These are phyloP conservation scores for Trichophyton benhamiae DNA, from an alignment of 2,329 filamentous ascomycete genomes.

Conservation along the genomic window DNA sequence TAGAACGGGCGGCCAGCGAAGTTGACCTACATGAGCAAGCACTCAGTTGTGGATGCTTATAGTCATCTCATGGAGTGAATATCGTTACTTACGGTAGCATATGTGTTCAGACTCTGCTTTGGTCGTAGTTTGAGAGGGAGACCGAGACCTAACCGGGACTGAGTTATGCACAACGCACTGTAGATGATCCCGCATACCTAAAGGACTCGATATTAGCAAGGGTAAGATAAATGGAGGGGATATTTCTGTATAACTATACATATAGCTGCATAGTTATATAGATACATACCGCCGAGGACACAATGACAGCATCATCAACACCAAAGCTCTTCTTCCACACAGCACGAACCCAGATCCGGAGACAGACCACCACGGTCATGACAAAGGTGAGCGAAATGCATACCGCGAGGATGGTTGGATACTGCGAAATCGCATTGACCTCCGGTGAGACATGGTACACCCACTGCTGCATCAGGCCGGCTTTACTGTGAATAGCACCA, in stretches of 20 bases:
- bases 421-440: conserved; percentile 38
- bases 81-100: conserved; percentile 27
- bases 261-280: not conserved
- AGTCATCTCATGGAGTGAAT: not conserved
- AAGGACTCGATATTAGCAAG: conserved; percentile 17
- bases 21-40: conserved; percentile 30
- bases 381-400: conserved; percentile 35
- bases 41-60: not conserved
- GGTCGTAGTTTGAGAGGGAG: conserved; percentile 37
- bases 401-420: conserved; percentile 39
- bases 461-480: conserved; percentile 38
- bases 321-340: conserved; percentile 33
- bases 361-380: conserved; percentile 32
- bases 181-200: conserved; percentile 39
- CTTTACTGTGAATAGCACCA: not conserved
- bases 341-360: conserved; percentile 34
- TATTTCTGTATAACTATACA: not conserved
- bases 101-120: conserved; percentile 31
- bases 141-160: conserved; percentile 44
- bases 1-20: conserved; percentile 44
- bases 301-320: conserved; percentile 36
- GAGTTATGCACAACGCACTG: conserved; percentile 38
- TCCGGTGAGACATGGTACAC: conserved; percentile 39
- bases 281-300: conserved; percentile 23
- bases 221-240: not conserved